phyloP scores from a whole-genome alignment of 306 rosid species.

The Casuarina equisetifolia region DNA sequence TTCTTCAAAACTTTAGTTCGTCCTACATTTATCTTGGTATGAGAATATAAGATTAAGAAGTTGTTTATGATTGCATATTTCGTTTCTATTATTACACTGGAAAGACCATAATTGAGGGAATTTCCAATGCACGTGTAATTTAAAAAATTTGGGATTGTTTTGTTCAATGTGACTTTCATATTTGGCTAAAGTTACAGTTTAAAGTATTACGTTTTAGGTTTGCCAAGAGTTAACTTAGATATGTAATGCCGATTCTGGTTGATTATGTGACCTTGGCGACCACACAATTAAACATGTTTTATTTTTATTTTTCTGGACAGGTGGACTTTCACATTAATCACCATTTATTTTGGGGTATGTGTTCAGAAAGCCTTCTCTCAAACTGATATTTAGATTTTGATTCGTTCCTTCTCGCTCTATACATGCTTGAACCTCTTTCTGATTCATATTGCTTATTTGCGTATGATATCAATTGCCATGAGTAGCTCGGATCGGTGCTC shows the following conservation, averaged over 20 bases:
- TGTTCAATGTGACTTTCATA: neutral
- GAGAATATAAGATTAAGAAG: too few species aligned
- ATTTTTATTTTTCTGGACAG: conserved; percentile 45
- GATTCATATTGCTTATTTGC: neutral
- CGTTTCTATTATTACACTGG: too few species aligned
- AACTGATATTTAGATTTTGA: conserved; percentile 6
- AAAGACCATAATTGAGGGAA: too few species aligned
- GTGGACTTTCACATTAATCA: conserved; percentile 84
- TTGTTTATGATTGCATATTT: too few species aligned
- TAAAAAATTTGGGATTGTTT: neutral
- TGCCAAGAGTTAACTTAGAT: neutral
- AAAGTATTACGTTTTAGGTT: neutral
- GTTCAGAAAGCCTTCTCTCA: conserved; percentile 19
- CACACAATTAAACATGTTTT: neutral
- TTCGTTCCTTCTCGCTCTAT: neutral
- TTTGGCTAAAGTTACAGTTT: neutral
- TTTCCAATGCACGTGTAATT: too few species aligned
- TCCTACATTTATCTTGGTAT: neutral
- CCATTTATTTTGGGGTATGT: conserved; percentile 95
- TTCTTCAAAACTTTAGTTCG: neutral
- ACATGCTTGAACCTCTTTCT: conserved; percentile 1
- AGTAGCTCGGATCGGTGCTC: conserved; percentile 80
- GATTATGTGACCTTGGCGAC: neutral
- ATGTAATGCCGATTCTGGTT: conserved; percentile 16
- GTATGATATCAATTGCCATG: conserved; percentile 19